Conservation (phyloP, 2,329 filamentous ascomycete genomes). For the Aplosporella prunicola region DNA sequence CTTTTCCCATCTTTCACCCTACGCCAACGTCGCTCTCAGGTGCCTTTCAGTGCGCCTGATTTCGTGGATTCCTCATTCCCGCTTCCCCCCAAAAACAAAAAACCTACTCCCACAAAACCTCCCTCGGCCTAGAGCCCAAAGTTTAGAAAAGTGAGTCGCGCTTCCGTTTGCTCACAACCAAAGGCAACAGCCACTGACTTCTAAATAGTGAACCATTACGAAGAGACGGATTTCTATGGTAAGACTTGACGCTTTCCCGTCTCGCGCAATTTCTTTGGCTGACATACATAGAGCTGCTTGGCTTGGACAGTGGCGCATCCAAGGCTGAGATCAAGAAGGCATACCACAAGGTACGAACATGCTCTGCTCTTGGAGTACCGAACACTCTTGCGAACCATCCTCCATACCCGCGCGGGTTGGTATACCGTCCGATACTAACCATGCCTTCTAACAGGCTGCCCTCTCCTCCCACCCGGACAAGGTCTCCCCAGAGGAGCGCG, state of each 20-base stretch:
- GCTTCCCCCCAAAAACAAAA: too few relatives aligned
- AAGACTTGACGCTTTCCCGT: constrained; percentile 3
- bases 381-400: constrained; percentile 3
- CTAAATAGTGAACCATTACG: constrained; percentile 24
- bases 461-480: constrained; percentile 91
- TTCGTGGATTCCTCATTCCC: too few relatives aligned
- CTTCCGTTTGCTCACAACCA: too few relatives aligned
- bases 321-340: constrained; percentile 87
- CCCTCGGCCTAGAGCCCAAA: too few relatives aligned
- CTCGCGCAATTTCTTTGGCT: constrained; percentile 15
- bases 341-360: constrained; percentile 77
- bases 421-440: constrained; percentile 13
- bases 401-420: constrained; percentile 7
- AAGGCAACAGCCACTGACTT: not conserved
- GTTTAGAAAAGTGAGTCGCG: too few relatives aligned
- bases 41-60: too few relatives aligned
- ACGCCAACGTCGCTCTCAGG: too few relatives aligned
- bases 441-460: constrained; percentile 52
- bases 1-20: too few relatives aligned
- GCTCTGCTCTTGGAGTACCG: constrained; percentile 3
- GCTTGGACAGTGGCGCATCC: constrained; percentile 59
- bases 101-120: too few relatives aligned
- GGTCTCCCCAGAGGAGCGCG: constrained; percentile 74
- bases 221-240: constrained; percentile 52
- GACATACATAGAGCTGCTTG: constrained; percentile 59